These are phyloP conservation scores for Phytopythium boreale DNA, from an alignment of 352 stramenopile genomes.

Conservation along the genomic window DNA sequence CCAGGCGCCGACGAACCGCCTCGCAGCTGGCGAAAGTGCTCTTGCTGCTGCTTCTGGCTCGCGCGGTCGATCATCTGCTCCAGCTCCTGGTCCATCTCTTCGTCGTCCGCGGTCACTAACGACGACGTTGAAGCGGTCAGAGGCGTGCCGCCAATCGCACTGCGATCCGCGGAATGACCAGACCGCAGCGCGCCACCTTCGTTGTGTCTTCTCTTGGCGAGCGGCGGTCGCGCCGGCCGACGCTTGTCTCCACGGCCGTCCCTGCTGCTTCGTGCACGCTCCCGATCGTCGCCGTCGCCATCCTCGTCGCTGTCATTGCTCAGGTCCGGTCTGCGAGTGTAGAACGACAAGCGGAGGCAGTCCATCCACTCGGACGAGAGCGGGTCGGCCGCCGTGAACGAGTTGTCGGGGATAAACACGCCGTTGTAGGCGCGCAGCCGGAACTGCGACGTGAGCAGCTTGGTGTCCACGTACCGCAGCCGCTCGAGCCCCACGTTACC, in stretches of 20 bases:
- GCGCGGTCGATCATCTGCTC: constrained; percentile 65
- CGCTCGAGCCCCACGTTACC: constrained; percentile 78
- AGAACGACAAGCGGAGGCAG: constrained; percentile 42
- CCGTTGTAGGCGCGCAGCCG: constrained; percentile 62
- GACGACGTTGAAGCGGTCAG: constrained; percentile 33
- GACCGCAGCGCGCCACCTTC: background rate
- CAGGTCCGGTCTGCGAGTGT: constrained; percentile 15
- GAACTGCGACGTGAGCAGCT: constrained; percentile 59
- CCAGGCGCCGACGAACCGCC: background rate
- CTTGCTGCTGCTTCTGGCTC: constrained; percentile 29
- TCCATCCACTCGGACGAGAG: constrained; percentile 83
- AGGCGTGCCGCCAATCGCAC: background rate
- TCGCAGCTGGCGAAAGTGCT: constrained; percentile 13
- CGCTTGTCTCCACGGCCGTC: background rate
- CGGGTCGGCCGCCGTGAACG: constrained; percentile 57
- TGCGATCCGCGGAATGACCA: background rate
- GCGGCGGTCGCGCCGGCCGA: background rate
- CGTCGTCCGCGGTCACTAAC: constrained; percentile 33
- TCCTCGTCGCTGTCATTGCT: background rate
- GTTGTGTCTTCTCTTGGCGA: background rate
- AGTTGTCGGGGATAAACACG: constrained; percentile 68
- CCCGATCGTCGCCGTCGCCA: constrained; percentile 7
- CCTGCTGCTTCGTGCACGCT: background rate
- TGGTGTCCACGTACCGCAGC: constrained; percentile 69
- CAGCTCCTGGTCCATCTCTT: constrained; percentile 70